These are phyloP conservation scores for Fagopyrum esculentum DNA, from an alignment of 148 eudicot species.

Conservation along the genomic window DNA sequence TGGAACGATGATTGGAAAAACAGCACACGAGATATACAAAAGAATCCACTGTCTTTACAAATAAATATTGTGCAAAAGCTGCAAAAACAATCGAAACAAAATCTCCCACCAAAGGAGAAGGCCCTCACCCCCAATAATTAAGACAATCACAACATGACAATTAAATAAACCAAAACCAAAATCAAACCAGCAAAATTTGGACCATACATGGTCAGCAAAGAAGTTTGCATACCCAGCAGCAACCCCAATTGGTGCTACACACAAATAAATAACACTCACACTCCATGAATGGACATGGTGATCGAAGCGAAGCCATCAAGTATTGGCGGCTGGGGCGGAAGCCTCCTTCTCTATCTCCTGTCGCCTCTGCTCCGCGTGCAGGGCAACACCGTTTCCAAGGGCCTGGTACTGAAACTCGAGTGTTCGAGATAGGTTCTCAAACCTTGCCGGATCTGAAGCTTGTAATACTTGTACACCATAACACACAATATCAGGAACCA, in stretches of 20 bases:
- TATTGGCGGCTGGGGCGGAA: not conserved
- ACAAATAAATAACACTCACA: not conserved
- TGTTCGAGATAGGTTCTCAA: slow-evolving; percentile 67
- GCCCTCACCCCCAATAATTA: not conserved
- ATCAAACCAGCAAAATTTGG: not conserved
- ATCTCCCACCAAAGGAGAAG: not conserved
- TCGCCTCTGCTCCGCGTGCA: slow-evolving; percentile 85
- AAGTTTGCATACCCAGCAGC: not conserved
- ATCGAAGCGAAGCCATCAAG: not conserved
- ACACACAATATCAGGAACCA: not conserved
- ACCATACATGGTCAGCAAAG: not conserved
- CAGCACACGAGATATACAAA: slow-evolving; percentile 1
- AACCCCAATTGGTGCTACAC: not conserved
- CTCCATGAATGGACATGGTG: not conserved
- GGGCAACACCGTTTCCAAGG: slow-evolving; percentile 78
- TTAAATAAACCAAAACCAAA: not conserved
- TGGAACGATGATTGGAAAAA: not conserved
- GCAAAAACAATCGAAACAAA: not conserved
- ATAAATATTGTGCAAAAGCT: not conserved
- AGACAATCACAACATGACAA: not conserved
- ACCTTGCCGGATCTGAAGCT: slow-evolving; percentile 72
- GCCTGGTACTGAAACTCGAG: slow-evolving; percentile 84
- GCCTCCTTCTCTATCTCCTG: slow-evolving; percentile 78
- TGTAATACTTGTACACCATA: slow-evolving; percentile 41
- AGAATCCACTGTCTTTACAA: not conserved